Conservation (phyloP, 208 protist genomes). For the Leishmania mexicana region DNA sequence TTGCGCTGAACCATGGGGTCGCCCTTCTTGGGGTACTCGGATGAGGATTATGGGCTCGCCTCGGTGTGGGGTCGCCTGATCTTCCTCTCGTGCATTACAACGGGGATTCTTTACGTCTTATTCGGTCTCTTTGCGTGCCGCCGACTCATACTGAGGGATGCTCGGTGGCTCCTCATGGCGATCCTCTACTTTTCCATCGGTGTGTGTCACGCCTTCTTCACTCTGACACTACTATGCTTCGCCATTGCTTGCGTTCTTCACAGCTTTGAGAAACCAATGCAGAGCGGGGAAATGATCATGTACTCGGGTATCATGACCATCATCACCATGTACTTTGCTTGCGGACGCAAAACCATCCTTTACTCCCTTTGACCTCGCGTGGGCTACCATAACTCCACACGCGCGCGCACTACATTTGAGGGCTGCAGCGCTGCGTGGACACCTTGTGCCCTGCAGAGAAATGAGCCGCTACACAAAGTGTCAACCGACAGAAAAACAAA, state of each 20-base stretch:
- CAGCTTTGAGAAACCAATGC: constrained; percentile 49
- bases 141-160: constrained; percentile 54
- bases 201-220: constrained; percentile 70
- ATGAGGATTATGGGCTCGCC: constrained; percentile 15
- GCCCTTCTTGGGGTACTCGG: constrained; percentile 30
- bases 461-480: not conserved
- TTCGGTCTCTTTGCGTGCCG: constrained; percentile 65
- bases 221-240: constrained; percentile 60
- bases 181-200: constrained; percentile 67
- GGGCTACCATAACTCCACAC: not conserved
- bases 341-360: constrained; percentile 65
- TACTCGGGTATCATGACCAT: constrained; percentile 68
- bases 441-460: not conserved
- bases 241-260: constrained; percentile 66
- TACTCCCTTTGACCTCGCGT: constrained; percentile 54
- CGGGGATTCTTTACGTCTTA: constrained; percentile 60
- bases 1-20: constrained; percentile 17
- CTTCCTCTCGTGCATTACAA: constrained; percentile 53
- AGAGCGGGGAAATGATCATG: constrained; percentile 47
- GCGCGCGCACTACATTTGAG: not conserved
- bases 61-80: constrained; percentile 65
- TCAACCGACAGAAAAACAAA: not conserved
- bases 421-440: not conserved
- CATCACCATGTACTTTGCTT: constrained; percentile 76
- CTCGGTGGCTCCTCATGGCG: constrained; percentile 57